These are phyloP conservation scores for Eucalyptus polyanthemos DNA, from an alignment of 345 rosid species.

Conservation along the genomic window DNA sequence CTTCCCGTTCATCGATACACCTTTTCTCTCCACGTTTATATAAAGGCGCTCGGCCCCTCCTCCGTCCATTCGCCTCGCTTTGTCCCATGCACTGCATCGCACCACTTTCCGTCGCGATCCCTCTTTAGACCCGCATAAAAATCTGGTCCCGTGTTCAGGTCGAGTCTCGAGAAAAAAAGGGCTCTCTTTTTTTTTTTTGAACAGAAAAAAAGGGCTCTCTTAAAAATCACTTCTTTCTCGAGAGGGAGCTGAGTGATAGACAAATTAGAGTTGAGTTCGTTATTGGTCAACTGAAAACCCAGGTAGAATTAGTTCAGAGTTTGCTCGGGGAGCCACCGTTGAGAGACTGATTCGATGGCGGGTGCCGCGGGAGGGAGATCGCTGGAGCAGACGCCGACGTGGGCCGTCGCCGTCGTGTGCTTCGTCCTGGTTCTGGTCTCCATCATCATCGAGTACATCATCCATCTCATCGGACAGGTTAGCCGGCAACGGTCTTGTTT, in stretches of 20 bases:
- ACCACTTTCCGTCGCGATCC: neutral
- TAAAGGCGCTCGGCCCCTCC: neutral
- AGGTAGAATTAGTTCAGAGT: neutral
- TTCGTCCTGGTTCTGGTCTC: conserved; percentile 38
- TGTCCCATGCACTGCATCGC: neutral
- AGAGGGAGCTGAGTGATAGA: neutral
- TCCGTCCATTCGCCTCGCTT: too few species aligned
- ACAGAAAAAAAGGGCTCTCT: neutral
- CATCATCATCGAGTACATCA: conserved; percentile 32
- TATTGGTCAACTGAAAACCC: neutral
- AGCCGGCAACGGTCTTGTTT: too few species aligned
- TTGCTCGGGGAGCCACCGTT: neutral
- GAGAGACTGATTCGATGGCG: conserved; percentile 16
- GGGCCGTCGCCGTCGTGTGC: conserved; percentile 67
- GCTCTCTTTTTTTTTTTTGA: too few species aligned
- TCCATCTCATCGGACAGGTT: conserved; percentile 58
- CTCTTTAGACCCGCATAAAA: neutral
- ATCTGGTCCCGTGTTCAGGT: neutral
- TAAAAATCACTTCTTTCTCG: neutral
- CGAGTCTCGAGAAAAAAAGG: neutral
- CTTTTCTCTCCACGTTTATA: neutral
- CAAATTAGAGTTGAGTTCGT: neutral
- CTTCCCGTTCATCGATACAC: neutral
- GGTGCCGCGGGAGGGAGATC: conserved; percentile 27
- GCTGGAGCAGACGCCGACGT: conserved; percentile 53